Conservation (phyloP, 2,329 filamentous ascomycete genomes). For the Paraphoma chrysanthemicola region DNA sequence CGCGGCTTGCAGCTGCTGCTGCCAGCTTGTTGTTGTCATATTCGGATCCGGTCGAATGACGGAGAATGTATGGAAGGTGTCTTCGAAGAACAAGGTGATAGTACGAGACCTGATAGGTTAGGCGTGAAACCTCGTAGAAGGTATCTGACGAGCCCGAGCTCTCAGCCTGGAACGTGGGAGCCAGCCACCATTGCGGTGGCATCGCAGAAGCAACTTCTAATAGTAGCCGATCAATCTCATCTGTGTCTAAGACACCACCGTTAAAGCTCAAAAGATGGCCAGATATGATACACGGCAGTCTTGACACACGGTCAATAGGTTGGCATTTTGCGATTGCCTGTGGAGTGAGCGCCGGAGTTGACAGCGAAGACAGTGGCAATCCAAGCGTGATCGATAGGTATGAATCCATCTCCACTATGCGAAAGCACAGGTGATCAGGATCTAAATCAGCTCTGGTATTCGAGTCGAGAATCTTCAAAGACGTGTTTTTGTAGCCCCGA, state of each 20-base stretch:
- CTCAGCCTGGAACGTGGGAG: constrained; percentile 9
- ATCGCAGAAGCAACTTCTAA: constrained; percentile 18
- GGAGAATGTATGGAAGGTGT: constrained; percentile 24
- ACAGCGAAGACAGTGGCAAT: constrained; percentile 42
- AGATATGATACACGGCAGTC: constrained; percentile 40
- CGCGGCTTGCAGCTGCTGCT: constrained; percentile 22
- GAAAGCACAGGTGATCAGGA: constrained; percentile 46
- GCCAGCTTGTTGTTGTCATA: constrained; percentile 20
- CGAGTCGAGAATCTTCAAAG: constrained; percentile 26
- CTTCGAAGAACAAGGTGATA: constrained; percentile 19
- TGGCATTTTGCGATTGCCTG: constrained; percentile 18
- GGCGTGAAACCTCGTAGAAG: constrained; percentile 10
- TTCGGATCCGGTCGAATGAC: constrained; percentile 11
- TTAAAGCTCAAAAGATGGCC: constrained; percentile 44
- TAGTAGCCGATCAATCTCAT: constrained; percentile 27
- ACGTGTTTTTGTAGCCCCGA: constrained; percentile 44
- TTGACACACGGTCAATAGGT: constrained; percentile 40
- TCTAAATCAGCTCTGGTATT: constrained; percentile 4
- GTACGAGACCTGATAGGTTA: constrained; percentile 21
- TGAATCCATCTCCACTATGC: constrained; percentile 48
- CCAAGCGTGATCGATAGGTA: constrained; percentile 52
- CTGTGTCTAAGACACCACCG: constrained; percentile 14
- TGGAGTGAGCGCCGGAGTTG: constrained; percentile 20
- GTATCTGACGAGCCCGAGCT: background rate
- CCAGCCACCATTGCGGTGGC: constrained; percentile 30